Evolutionary conservation across 805 yeast genomes (phyloP).

Genomic region (Metschnikowia reukaufii): DNA sequence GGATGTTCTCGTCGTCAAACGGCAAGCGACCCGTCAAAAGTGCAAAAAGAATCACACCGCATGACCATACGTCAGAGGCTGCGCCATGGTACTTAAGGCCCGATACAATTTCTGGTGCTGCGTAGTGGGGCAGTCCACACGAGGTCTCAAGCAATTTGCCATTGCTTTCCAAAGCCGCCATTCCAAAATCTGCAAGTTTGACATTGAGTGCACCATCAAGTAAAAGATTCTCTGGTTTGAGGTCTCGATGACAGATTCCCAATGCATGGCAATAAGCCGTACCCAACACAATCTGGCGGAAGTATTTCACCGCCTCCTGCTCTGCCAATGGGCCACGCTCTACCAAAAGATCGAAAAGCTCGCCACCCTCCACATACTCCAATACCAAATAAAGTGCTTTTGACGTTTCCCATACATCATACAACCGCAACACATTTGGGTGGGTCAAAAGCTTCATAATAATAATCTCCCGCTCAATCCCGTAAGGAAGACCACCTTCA

Average conservation of each 20-base stretch:
- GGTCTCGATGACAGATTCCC: constrained; percentile 78
- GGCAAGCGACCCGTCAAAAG: constrained; percentile 78
- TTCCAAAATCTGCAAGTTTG: constrained; percentile 83
- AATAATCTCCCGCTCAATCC: constrained; percentile 95
- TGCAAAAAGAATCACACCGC: constrained; percentile 81
- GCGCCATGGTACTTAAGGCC: constrained; percentile 80
- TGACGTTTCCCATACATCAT: constrained; percentile 97
- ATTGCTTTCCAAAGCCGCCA: constrained; percentile 81
- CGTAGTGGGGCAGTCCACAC: constrained; percentile 88
- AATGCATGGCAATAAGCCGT: constrained; percentile 79
- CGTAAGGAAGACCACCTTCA: constrained; percentile 71
- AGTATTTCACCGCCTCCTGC: constrained; percentile 71
- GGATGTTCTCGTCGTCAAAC: constrained; percentile 78
- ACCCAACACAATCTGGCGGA: constrained; percentile 74
- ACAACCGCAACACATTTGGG: constrained; percentile 87
- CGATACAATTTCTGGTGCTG: constrained; percentile 82
- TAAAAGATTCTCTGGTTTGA: constrained; percentile 77
- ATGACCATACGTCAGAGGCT: constrained; percentile 86
- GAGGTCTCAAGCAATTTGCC: constrained; percentile 73
- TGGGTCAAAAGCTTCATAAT: constrained; percentile 95
- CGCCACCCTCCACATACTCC: constrained; percentile 89
- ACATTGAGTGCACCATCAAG: constrained; percentile 66
- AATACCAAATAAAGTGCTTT: constrained; percentile 79
- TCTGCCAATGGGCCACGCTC: constrained; percentile 70
- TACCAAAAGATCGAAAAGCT: constrained; percentile 71